phyloP scores from a whole-genome alignment of 805 yeast genomes.

The Candida nonsorbophila region DNA sequence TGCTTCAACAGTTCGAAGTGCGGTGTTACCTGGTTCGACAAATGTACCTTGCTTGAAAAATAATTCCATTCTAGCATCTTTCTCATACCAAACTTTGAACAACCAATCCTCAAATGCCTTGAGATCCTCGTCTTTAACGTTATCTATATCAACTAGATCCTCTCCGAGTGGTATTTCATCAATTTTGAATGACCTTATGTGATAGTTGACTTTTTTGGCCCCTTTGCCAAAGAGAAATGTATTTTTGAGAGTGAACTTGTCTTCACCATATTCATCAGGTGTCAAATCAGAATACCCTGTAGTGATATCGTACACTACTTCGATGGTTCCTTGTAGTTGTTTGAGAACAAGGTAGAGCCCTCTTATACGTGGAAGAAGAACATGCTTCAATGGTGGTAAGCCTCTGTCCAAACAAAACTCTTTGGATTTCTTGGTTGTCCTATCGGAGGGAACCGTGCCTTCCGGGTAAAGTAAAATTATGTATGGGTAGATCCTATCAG shows the following conservation, averaged over 20 bases:
- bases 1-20: slow-evolving; percentile 9
- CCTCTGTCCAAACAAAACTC: slow-evolving; percentile 51
- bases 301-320: slow-evolving; percentile 73
- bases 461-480: slow-evolving; percentile 85
- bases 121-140: slow-evolving; percentile 36
- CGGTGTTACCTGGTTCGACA: slow-evolving; percentile 11
- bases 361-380: slow-evolving; percentile 75
- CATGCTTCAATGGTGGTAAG: slow-evolving; percentile 49
- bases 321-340: slow-evolving; percentile 47
- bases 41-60: slow-evolving; percentile 57
- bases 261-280: slow-evolving; percentile 68
- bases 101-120: slow-evolving; percentile 71
- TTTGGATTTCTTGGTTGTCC: slow-evolving; percentile 55
- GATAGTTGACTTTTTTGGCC: slow-evolving; percentile 61
- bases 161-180: slow-evolving; percentile 58
- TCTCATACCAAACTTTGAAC: slow-evolving; percentile 63
- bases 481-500: slow-evolving; percentile 35
- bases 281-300: slow-evolving; percentile 73
- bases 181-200: slow-evolving; percentile 54
- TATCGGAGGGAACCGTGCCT: slow-evolving; percentile 78
- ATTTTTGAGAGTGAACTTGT: slow-evolving; percentile 57
- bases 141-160: slow-evolving; percentile 35
- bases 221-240: slow-evolving; percentile 67
- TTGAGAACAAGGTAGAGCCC: slow-evolving; percentile 69
- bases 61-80: slow-evolving; percentile 65